Conservation (phyloP, 768 basidiomycete genomes). For the Xerocomellus dryophilus region DNA sequence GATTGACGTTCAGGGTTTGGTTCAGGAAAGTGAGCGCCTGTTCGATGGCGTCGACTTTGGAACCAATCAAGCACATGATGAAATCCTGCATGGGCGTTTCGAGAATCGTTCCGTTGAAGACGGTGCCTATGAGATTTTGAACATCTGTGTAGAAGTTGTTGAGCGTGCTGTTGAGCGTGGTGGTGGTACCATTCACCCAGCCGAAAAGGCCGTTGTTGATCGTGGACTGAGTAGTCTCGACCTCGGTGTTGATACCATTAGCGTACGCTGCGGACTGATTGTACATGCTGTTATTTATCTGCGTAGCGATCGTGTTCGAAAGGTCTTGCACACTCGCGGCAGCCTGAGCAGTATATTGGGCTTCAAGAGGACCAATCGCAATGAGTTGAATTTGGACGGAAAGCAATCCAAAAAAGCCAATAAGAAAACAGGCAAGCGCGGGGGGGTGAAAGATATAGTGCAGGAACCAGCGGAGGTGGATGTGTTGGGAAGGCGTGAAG, state of each 20-base stretch:
- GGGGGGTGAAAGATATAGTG: constrained; percentile 90
- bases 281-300: constrained; percentile 81
- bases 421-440: constrained; percentile 85
- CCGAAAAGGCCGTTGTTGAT: constrained; percentile 90
- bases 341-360: constrained; percentile 63
- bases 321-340: constrained; percentile 61
- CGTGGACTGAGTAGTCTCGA: constrained; percentile 65
- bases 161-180: constrained; percentile 82
- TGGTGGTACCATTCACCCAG: constrained; percentile 91
- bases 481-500: constrained; percentile 60
- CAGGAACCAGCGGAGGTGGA: constrained; percentile 81
- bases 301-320: constrained; percentile 64
- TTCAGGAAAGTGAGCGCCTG: constrained; percentile 88
- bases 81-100: constrained; percentile 83
- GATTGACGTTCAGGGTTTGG: constrained; percentile 75
- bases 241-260: constrained; percentile 65
- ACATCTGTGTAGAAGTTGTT: constrained; percentile 84
- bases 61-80: constrained; percentile 85
- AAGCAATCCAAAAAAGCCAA: constrained; percentile 88
- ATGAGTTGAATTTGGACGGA: constrained; percentile 84
- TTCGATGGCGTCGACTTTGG: constrained; percentile 84
- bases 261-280: constrained; percentile 80
- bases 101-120: constrained; percentile 85
- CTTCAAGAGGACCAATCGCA: constrained; percentile 70
- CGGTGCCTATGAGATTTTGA: constrained; percentile 67